phyloP scores from a whole-genome alignment of 495 filamentous ascomycete genomes.

The Cudoniella acicularis region DNA sequence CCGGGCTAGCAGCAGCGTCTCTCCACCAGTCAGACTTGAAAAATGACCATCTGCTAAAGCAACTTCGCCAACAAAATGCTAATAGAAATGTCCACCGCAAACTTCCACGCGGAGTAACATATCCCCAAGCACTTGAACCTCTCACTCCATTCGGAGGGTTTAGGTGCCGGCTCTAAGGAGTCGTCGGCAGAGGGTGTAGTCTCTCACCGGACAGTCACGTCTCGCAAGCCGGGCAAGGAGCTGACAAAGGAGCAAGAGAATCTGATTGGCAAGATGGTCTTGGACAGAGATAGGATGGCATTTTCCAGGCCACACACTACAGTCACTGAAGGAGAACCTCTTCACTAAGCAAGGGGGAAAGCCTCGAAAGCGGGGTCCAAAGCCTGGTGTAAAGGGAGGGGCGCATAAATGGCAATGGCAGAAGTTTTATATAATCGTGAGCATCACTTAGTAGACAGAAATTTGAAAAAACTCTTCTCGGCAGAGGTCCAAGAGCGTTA shows the following conservation, averaged over 20 bases:
- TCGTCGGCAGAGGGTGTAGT: constrained; percentile 3
- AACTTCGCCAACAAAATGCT: constrained; percentile 7
- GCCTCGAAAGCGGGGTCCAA: constrained; percentile 13
- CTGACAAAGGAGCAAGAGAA: constrained; percentile 7
- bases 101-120: constrained; percentile 8
- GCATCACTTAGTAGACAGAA: constrained; percentile 5
- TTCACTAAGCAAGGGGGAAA: constrained; percentile 9
- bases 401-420: neutral
- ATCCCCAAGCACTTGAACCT: constrained; percentile 2
- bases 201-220: neutral
- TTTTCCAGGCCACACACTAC: constrained; percentile 8
- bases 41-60: constrained; percentile 11
- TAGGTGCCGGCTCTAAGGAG: neutral
- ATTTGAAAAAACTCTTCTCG: constrained; percentile 1
- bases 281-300: constrained; percentile 6
- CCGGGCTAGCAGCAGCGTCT: constrained; percentile 12
- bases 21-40: constrained; percentile 13
- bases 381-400: neutral
- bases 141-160: constrained; percentile 1
- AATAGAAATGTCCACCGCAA: constrained; percentile 12
- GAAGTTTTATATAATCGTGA: neutral
- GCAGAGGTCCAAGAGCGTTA: constrained; percentile 5
- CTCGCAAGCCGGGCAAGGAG: constrained; percentile 3
- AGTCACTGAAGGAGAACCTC: constrained; percentile 8
- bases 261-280: constrained; percentile 7